Percentiles rank a stretch among this genome's conserved stretches.
phyloP scores from a whole-genome alignment of 495 filamentous ascomycete genomes.

The Oidiodendron maius region DNA sequence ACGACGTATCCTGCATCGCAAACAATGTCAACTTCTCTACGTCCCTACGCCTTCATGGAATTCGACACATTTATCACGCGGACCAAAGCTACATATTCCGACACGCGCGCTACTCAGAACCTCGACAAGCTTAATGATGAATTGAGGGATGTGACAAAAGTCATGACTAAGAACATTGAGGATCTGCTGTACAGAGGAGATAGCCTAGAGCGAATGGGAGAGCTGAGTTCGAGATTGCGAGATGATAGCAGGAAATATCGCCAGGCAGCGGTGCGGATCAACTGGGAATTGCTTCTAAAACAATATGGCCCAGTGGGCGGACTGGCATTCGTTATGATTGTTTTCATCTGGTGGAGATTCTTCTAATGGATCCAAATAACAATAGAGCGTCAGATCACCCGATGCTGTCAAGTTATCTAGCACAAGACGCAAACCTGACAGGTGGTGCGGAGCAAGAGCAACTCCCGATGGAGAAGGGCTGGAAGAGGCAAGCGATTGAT shows the following conservation, averaged over 20 bases:
- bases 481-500: not conserved
- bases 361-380: conserved; percentile 45
- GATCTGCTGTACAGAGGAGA: conserved; percentile 94
- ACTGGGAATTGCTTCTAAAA: conserved; percentile 95
- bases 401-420: not conserved
- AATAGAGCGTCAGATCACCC: too few species aligned
- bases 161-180: conserved; percentile 99
- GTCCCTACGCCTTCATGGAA: conserved; percentile 93
- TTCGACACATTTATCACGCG: conserved; percentile 96
- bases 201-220: conserved; percentile 93
- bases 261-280: conserved; percentile 89
- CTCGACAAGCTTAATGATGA: conserved; percentile 82
- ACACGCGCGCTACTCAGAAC: conserved; percentile 81
- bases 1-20: conserved; percentile 71
- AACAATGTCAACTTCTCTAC: conserved; percentile 65
- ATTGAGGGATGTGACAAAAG: conserved; percentile 93
- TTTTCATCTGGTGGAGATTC: conserved; percentile 91
- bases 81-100: conserved; percentile 92
- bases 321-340: conserved; percentile 69
- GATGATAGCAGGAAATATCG: conserved; percentile 95
- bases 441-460: not conserved
- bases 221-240: conserved; percentile 75
- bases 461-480: not conserved
- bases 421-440: not conserved
- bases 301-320: conserved; percentile 91